These are phyloP conservation scores for Hymenoscyphus infarciens DNA, from an alignment of 2,329 filamentous ascomycete genomes.

Conservation along the genomic window DNA sequence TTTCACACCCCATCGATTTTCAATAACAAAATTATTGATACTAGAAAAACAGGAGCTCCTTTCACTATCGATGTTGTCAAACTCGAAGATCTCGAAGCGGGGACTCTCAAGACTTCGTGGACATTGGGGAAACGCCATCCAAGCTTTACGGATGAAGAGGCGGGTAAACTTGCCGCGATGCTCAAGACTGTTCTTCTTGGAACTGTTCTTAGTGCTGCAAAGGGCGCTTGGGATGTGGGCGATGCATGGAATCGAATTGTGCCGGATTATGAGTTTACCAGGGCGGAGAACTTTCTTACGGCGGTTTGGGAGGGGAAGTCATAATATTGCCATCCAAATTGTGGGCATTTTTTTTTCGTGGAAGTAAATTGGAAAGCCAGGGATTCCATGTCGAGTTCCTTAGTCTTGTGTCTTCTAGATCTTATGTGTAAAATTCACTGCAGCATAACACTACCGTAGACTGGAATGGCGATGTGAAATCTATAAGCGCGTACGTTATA, in stretches of 20 bases:
- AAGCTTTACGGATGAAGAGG: conserved; percentile 35
- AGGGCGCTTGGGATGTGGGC: conserved; percentile 43
- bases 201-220: conserved; percentile 40
- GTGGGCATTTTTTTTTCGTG: too few species aligned
- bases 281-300: conserved; percentile 41
- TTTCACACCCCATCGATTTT: neutral
- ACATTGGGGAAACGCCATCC: conserved; percentile 35
- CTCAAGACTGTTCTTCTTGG: conserved; percentile 40
- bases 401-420: too few species aligned
- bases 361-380: too few species aligned
- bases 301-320: conserved; percentile 15
- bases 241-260: conserved; percentile 44
- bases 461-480: too few species aligned
- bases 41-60: conserved; percentile 29
- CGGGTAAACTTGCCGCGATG: conserved; percentile 31
- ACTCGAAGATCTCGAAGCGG: conserved; percentile 45
- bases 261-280: conserved; percentile 42
- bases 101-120: conserved; percentile 42
- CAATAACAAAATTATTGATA: conserved; percentile 16
- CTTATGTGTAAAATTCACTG: too few species aligned
- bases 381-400: too few species aligned
- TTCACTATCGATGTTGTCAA: conserved; percentile 45
- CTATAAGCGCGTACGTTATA: too few species aligned
- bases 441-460: too few species aligned
- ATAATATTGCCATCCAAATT: too few species aligned